Evolutionary conservation across 495 filamentous ascomycete genomes (phyloP).

Genomic region (Letharia lupina): DNA sequence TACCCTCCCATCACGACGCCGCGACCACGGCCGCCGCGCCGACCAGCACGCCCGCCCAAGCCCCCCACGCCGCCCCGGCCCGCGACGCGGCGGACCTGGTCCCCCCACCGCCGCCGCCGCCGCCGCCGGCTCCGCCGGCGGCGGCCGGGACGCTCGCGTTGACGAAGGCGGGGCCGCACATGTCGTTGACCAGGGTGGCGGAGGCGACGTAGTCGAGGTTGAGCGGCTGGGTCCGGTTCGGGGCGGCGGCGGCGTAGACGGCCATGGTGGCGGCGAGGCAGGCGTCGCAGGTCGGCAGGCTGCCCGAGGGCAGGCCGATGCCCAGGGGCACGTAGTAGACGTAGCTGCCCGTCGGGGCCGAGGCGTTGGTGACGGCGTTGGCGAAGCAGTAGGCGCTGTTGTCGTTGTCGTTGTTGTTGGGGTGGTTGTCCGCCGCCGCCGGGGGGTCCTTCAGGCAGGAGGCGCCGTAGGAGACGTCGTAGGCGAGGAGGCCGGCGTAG

Average conservation of each 20-base stretch:
- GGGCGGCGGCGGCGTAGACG: constrained; percentile 53
- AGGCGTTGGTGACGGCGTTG: constrained; percentile 68
- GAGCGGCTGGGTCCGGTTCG: constrained; percentile 50
- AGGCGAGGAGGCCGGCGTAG: constrained; percentile 63
- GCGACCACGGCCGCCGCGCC: neutral
- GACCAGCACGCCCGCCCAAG: neutral
- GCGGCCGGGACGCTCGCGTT: constrained; percentile 47
- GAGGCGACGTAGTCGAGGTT: constrained; percentile 51
- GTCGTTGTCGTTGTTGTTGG: constrained; percentile 37
- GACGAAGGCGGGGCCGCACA: constrained; percentile 57
- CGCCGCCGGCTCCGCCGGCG: constrained; percentile 18
- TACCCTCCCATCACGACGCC: neutral
- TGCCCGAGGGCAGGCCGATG: constrained; percentile 50
- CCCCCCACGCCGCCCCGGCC: neutral
- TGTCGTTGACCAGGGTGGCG: constrained; percentile 54
- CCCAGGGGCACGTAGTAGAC: constrained; percentile 82
- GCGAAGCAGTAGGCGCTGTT: constrained; percentile 53
- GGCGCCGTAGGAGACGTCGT: constrained; percentile 67
- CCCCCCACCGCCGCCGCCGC: neutral
- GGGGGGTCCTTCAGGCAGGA: constrained; percentile 67
- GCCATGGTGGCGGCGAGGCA: constrained; percentile 65
- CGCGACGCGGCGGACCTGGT: neutral
- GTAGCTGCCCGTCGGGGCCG: constrained; percentile 53
- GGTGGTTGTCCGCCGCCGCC: constrained; percentile 38
- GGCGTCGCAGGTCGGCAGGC: constrained; percentile 57